Percentiles rank a stretch among this genome's conserved stretches.
Conservation (phyloP, 2,329 filamentous ascomycete species). For the Aspergillus fischeri region DNA sequence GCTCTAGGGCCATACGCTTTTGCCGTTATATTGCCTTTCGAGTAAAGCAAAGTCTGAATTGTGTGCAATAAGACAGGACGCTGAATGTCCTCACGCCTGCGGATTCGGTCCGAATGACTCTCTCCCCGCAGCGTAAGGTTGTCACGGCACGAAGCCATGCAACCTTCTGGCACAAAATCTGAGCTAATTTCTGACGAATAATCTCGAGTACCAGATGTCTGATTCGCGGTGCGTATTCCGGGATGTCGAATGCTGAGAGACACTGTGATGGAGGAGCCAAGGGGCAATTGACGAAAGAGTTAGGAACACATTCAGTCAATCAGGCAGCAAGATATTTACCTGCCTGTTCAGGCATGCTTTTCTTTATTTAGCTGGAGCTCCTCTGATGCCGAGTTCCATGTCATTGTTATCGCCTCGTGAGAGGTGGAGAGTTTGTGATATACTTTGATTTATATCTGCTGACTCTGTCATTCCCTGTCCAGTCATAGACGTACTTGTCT, state of each 20-base stretch:
- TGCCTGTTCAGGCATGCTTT: too few species aligned
- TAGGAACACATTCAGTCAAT: too few species aligned
- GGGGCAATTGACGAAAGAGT: too few species aligned
- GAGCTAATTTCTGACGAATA: neutral
- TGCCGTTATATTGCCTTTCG: neutral
- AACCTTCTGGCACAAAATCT: neutral
- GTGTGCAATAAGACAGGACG: neutral
- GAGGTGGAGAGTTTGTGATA: neutral
- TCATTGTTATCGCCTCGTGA: neutral
- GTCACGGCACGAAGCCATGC: neutral
- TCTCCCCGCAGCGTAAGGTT: neutral
- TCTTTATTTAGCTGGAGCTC: too few species aligned
- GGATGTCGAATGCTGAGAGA: too few species aligned
- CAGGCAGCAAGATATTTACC: too few species aligned
- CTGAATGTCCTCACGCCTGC: neutral
- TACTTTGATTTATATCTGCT: neutral
- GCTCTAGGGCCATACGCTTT: neutral
- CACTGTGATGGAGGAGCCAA: too few species aligned
- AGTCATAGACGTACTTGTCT: neutral
- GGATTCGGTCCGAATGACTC: neutral
- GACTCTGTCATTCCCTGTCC: too few species aligned
- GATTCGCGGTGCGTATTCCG: neutral
- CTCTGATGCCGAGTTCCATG: neutral
- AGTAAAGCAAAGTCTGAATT: neutral
- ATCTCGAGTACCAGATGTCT: too few species aligned